Evolutionary conservation across 139 green algal species (phyloP).

Genomic region (Penium margaritaceum): DNA sequence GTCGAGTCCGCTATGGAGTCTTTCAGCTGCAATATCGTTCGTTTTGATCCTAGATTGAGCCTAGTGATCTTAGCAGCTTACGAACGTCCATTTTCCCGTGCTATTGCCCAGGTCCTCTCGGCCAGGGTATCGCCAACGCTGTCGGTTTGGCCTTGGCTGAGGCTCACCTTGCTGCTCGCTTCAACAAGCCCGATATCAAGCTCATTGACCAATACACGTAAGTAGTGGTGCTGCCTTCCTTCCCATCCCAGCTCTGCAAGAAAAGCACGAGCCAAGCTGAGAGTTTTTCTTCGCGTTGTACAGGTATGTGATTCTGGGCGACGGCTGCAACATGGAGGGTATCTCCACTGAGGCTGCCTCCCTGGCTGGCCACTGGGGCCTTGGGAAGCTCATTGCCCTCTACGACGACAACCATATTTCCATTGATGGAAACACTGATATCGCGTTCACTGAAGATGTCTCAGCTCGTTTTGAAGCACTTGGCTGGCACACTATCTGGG

Average conservation of each 20-base stretch:
- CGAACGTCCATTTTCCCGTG: too few relatives aligned
- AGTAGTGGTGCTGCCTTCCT: too few relatives aligned
- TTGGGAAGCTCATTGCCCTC: slow-evolving; percentile 97
- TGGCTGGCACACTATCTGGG: slow-evolving; percentile 57
- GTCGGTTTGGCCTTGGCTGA: slow-evolving; percentile 89
- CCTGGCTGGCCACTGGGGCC: slow-evolving; percentile 92
- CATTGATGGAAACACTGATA: slow-evolving; percentile 96
- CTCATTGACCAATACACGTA: slow-evolving; percentile 98
- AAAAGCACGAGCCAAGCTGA: too few relatives aligned
- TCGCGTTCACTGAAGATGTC: slow-evolving; percentile 99
- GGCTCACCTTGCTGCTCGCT: slow-evolving; percentile 89
- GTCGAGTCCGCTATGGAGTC: too few relatives aligned
- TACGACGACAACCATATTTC: slow-evolving; percentile 99
- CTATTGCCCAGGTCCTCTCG: too few relatives aligned
- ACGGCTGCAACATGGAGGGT: slow-evolving; percentile 99
- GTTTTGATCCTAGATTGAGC: too few relatives aligned
- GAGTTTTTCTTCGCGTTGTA: too few relatives aligned
- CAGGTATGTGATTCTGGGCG: slow-evolving; percentile 91
- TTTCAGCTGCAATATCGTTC: too few relatives aligned
- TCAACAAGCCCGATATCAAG: slow-evolving; percentile 93
- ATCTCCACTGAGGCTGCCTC: slow-evolving; percentile 94
- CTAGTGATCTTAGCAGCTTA: too few relatives aligned
- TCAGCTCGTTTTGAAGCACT: slow-evolving; percentile 71
- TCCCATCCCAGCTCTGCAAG: too few relatives aligned
- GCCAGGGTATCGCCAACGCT: slow-evolving; percentile 91